Conservation (phyloP, 2,329 filamentous ascomycete species). For the Sporothrix brasiliensis region DNA sequence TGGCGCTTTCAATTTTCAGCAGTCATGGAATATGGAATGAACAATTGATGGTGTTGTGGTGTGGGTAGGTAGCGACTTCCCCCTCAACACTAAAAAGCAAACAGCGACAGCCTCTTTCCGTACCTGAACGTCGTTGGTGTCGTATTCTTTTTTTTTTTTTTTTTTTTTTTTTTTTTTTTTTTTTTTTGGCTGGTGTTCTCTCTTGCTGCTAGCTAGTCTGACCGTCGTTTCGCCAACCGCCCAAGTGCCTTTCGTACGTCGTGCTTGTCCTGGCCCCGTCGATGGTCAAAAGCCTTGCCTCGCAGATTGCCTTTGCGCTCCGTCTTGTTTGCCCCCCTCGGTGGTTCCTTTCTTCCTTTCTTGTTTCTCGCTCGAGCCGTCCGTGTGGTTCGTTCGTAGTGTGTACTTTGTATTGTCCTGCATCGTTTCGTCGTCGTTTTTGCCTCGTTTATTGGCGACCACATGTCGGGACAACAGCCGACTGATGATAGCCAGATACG, state of each 20-base stretch:
- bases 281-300: no score
- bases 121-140: constrained; percentile 7
- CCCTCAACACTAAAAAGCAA: no score
- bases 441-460: not conserved
- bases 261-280: not conserved
- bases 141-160: constrained; percentile 30
- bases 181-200: not conserved
- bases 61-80: constrained; percentile 3
- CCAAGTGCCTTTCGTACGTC: not conserved
- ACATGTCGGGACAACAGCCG: not conserved
- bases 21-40: constrained; percentile 16
- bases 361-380: constrained; percentile 1
- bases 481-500: not conserved
- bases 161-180: constrained; percentile 8
- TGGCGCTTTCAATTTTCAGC: constrained; percentile 14
- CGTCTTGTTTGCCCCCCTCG: not conserved
- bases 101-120: constrained; percentile 3
- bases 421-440: not conserved
- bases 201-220: not conserved
- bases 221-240: not conserved
- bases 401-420: not conserved
- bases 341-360: constrained; percentile 5
- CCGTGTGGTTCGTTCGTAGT: not conserved
- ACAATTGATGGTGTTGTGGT: constrained; percentile 3
- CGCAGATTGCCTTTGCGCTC: not conserved